A percentile compares a stretch with the other conserved stretches of the same genome.
These are phyloP conservation scores for Coemansia guatemalensis DNA, from an alignment of 192 early-diverging fungal genomes.

Conservation along the genomic window DNA sequence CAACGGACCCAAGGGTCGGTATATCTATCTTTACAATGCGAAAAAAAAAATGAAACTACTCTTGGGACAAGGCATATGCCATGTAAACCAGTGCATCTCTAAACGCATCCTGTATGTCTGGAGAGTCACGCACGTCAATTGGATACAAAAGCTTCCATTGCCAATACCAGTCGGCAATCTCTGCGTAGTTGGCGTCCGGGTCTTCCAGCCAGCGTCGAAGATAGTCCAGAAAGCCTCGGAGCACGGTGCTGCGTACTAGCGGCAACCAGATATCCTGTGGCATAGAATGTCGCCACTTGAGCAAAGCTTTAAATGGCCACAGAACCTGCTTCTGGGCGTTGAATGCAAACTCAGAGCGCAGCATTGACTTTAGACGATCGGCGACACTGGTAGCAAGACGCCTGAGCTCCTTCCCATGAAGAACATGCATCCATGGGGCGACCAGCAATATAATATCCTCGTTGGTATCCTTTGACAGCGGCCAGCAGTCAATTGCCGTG, in stretches of 20 bases:
- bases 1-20: too few species aligned
- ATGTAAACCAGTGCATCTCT: constrained; percentile 34
- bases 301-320: constrained; percentile 42
- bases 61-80: constrained; percentile 21
- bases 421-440: constrained; percentile 37
- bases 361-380: constrained; percentile 24
- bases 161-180: constrained; percentile 55
- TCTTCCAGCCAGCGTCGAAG: constrained; percentile 38
- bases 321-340: constrained; percentile 26
- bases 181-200: constrained; percentile 37
- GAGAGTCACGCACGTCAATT: constrained; percentile 13
- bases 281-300: constrained; percentile 37
- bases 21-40: too few species aligned
- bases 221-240: constrained; percentile 28
- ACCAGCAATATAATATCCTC: constrained; percentile 18
- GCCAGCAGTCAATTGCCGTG: constrained; percentile 34
- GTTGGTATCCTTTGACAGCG: constrained; percentile 30
- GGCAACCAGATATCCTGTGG: constrained; percentile 30
- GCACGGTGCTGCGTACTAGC: constrained; percentile 15
- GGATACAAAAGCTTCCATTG: constrained; percentile 47
- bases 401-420: constrained; percentile 25
- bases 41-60: too few species aligned
- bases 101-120: constrained; percentile 30
- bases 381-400: constrained; percentile 22
- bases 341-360: constrained; percentile 26